Evolutionary conservation across 805 yeast genomes (phyloP).

Genomic region (Nakazawaea populi): DNA sequence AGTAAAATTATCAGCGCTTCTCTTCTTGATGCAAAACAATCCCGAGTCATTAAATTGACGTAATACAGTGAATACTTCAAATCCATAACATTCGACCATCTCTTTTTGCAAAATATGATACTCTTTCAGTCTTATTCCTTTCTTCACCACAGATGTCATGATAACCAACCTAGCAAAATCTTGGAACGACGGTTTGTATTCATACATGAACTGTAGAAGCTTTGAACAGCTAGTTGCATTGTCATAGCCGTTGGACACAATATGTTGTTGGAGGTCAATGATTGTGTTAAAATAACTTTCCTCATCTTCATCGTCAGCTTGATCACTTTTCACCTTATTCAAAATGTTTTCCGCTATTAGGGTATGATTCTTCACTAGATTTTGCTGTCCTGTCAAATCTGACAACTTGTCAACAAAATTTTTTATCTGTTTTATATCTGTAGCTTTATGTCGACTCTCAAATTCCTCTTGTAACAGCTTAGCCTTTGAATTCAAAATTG

Average conservation of each 20-base stretch:
- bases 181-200: conserved; percentile 30
- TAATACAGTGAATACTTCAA: conserved; percentile 39
- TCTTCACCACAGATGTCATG: conserved; percentile 54
- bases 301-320: conserved; percentile 18
- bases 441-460: conserved; percentile 51
- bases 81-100: conserved; percentile 61
- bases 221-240: conserved; percentile 28
- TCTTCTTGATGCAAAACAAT: conserved; percentile 32
- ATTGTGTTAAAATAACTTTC: conserved; percentile 34
- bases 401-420: conserved; percentile 67
- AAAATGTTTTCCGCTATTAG: conserved; percentile 62
- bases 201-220: conserved; percentile 46
- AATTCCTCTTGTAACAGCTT: conserved; percentile 63
- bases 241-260: conserved; percentile 49
- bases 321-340: conserved; percentile 29
- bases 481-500: conserved; percentile 63
- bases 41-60: conserved; percentile 44
- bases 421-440: conserved; percentile 60
- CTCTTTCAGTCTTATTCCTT: conserved; percentile 66
- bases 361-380: conserved; percentile 67
- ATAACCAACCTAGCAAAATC: conserved; percentile 49
- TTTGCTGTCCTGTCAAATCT: conserved; percentile 61
- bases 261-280: conserved; percentile 63
- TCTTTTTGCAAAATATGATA: conserved; percentile 47
- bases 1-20: conserved; percentile 11